Percentiles rank a stretch among this genome's conserved stretches.
phyloP scores from a whole-genome alignment of 164 flowering plant species.

The Tetrastigma voinierianum region DNA sequence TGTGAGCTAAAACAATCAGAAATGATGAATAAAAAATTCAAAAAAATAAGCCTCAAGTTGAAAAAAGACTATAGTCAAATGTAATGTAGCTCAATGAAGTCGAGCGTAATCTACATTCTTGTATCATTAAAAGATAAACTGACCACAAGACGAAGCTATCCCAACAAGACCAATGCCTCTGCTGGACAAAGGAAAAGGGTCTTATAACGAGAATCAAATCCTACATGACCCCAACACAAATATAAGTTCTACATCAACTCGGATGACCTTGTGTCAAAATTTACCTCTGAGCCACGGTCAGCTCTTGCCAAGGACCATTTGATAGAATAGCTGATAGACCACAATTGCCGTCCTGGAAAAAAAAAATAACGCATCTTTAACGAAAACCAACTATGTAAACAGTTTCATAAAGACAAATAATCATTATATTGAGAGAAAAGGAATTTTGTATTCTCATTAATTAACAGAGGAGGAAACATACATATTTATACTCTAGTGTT shows the following conservation, averaged over 20 bases:
- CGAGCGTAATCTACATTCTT: conserved; percentile 85
- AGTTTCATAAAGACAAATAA: background rate
- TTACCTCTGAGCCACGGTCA: conserved; percentile 51
- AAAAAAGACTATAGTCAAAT: conserved; percentile 64
- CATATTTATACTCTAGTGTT: too few relatives aligned
- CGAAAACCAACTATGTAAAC: conserved; percentile 4
- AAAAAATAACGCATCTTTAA: conserved; percentile 6
- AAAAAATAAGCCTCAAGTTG: conserved; percentile 5
- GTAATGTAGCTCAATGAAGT: conserved; percentile 94
- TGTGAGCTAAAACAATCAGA: conserved; percentile 3
- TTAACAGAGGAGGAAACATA: too few relatives aligned
- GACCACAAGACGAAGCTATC: conserved; percentile 77
- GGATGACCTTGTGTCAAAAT: conserved; percentile 70
- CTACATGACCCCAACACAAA: background rate
- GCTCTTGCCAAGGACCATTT: conserved; percentile 74
- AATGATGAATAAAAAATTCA: background rate
- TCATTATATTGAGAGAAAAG: background rate
- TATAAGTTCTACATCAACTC: conserved; percentile 68
- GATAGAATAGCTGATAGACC: conserved; percentile 77
- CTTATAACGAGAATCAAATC: conserved; percentile 4
- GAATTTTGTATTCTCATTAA: too few relatives aligned
- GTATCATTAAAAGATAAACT: conserved; percentile 91
- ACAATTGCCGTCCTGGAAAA: conserved; percentile 90
- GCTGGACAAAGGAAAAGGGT: conserved; percentile 45
- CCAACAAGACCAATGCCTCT: conserved; percentile 89